Conservation (phyloP, 2,329 filamentous ascomycete genomes). For the Colletotrichum musicola region DNA sequence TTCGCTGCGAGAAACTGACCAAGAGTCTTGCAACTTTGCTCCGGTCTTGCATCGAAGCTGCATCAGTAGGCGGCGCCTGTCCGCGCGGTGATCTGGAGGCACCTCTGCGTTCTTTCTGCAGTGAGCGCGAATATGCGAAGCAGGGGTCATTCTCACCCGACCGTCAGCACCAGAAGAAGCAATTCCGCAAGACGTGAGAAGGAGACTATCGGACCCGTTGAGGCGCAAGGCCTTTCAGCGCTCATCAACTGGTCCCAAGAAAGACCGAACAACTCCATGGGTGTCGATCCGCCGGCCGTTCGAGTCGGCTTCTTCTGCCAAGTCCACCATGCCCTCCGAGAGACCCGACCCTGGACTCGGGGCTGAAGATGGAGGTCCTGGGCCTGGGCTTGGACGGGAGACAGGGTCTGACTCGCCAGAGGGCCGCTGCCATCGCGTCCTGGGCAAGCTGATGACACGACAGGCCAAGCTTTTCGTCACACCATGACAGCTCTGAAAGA, state of each 20-base stretch:
- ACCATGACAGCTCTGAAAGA: conserved; percentile 20
- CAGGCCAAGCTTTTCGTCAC: conserved; percentile 31
- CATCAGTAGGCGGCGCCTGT: too few species aligned
- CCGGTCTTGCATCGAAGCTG: too few species aligned
- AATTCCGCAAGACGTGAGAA: too few species aligned
- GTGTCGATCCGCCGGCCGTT: neutral
- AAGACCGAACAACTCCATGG: neutral
- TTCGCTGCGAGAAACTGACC: neutral
- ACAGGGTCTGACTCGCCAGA: conserved; percentile 8
- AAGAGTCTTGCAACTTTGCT: neutral
- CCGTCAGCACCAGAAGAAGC: conserved; percentile 2
- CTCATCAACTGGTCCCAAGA: neutral
- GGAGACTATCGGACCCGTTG: neutral
- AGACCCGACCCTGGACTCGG: conserved; percentile 27
- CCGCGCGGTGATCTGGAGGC: too few species aligned
- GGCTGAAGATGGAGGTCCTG: neutral
- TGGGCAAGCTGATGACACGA: conserved; percentile 17
- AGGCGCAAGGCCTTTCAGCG: neutral
- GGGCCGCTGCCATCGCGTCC: conserved; percentile 1
- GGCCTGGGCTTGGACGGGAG: neutral
- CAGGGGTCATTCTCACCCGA: conserved; percentile 16
- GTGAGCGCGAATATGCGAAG: neutral
- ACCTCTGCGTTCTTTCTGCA: too few species aligned
- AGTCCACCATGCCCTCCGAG: conserved; percentile 27
- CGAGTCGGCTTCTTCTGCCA: conserved; percentile 9